Evolutionary conservation across 1,284 basidiomycete genomes (phyloP), one percentile per base, ranked within the genome.

Genomic region (Ustilago lituana): DNA sequence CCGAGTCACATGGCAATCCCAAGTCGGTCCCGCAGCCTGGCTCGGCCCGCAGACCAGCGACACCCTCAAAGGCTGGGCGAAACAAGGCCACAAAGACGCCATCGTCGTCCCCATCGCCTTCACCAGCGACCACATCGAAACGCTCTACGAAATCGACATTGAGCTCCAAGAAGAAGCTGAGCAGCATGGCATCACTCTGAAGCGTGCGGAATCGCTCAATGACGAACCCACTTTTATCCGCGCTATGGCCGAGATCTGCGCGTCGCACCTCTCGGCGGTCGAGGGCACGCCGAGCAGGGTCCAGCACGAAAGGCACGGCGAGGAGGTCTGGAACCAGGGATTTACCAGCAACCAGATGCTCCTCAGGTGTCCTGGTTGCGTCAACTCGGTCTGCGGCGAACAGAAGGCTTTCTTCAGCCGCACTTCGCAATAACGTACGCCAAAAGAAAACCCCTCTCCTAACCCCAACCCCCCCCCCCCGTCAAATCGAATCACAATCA

Each of bases 111-210:
- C 96, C 1, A 94, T 99, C 66, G 95, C 96, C 17, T 99, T 99
- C 84, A 99, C 96, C 17, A 93, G 90, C 81, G 96, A 99, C 84
- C 96, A 98, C 83, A 98, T 99, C 80, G 96, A 99, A 85, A 99
- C 96, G 22, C 86, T 99, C 41, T 98, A 91, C 82, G 96, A 98
- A 84, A 87, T 98, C 44, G 96, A 99, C 83, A 84, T 94, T 53
- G 96, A 99, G 83, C 94, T 98, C 77, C 87, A 87, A 62, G 90
- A 90, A 84, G 95, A 98, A 83, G 52, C 72, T 9, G 43, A 77
- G 46, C 78, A 96, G 92, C 90, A 90, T 71, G 95, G 96, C 26
- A 90, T 99, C 78, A 89, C 93, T 70, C 87, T 96, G 36, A 87
- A 91, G 59, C 89, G 96, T n/a, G 91, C 92, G 36, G 92, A 91